phyloP scores from a whole-genome alignment of 805 yeast genomes.

The Wickerhamiella galacta region DNA sequence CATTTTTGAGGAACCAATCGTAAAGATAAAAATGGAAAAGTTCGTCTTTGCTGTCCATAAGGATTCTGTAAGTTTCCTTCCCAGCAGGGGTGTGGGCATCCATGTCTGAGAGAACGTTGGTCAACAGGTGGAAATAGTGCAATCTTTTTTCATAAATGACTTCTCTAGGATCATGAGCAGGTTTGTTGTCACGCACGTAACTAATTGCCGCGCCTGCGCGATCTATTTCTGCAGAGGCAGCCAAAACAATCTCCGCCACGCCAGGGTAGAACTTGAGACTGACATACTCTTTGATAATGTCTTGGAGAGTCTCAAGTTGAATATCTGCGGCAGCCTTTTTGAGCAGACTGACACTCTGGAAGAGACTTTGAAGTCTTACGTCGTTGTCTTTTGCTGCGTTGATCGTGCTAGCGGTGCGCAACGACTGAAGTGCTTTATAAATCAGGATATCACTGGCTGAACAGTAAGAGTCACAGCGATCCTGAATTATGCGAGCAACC shows the following conservation, averaged over 20 bases:
- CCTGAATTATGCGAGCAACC: slow-evolving; percentile 75
- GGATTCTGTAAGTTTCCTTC: slow-evolving; percentile 47
- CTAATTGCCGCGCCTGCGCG: slow-evolving; percentile 41
- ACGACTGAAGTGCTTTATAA: slow-evolving; percentile 83
- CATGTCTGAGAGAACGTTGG: slow-evolving; percentile 53
- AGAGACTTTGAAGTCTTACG: slow-evolving; percentile 44
- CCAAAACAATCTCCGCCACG: slow-evolving; percentile 66
- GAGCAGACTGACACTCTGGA: slow-evolving; percentile 58
- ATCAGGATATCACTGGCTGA: slow-evolving; percentile 85
- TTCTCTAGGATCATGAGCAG: slow-evolving; percentile 35
- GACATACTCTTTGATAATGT: slow-evolving; percentile 62
- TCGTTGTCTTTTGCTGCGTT: slow-evolving; percentile 37
- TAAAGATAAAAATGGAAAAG: slow-evolving; percentile 84
- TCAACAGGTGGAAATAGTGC: slow-evolving; percentile 54
- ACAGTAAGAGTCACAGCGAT: slow-evolving; percentile 87
- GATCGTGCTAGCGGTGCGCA: slow-evolving; percentile 69
- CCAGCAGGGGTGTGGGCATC: slow-evolving; percentile 40
- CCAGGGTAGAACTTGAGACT: slow-evolving; percentile 67
- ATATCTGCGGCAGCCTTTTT: slow-evolving; percentile 67
- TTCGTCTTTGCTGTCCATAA: slow-evolving; percentile 61
- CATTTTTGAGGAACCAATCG: slow-evolving; percentile 77
- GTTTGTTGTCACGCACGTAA: slow-evolving; percentile 35
- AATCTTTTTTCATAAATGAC: slow-evolving; percentile 35
- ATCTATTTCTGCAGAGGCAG: slow-evolving; percentile 55
- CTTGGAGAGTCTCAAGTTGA: slow-evolving; percentile 62